Evolutionary conservation across 495 filamentous ascomycete species (phyloP), one percentile per base, ranked within the genome.

Genomic region (Trichodelitschia bisporula): DNA sequence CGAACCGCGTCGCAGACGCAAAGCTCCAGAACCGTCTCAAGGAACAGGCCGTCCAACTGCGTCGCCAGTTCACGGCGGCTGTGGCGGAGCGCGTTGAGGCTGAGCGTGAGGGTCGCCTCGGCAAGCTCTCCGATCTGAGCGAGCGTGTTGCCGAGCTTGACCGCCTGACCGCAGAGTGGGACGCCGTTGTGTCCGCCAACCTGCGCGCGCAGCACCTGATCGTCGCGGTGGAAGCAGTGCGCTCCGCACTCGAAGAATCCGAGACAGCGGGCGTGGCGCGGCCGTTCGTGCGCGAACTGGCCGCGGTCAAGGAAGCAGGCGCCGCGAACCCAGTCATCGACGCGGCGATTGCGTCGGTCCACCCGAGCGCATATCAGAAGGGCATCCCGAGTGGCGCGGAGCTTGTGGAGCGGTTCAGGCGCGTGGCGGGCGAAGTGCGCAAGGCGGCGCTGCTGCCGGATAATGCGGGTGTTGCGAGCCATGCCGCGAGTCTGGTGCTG

Each of bases 131-230:
- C 28, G 76, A 86, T 40, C 66, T 97, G 28, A 66, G 67, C n/a
- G 47, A 60, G 15, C 66, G 66, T 20, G 71, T 97, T 26, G 56
- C 54, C 15, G 74, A 86, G 36, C 67, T 97, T 2, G 80, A 92
- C 54, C 64, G 69, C 40, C 65, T 95, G 21, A 86, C 78, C 8
- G 59, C 65, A 8, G 69, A 72, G 36, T 92, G 77, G 77, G 78
- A 75, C 48, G 62, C 69, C 4, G 76, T 95, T 15, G 69, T 97
- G 16, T 78, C 92, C 45, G 57, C 62, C 29, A 91, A 82, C 53
- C 66, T 95, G 32, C 73, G 73, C 51, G 93, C 89, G 3, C 86
- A 97, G 53, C 77, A 93, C 48, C 67, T 93, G 11, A 76, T 86
- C 45, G 78, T 93, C 23, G 86, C 86, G 3, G 74, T 95, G 17